phyloP scores from a whole-genome alignment of 2,329 filamentous ascomycete species.

The Exophiala dermatitidis region DNA sequence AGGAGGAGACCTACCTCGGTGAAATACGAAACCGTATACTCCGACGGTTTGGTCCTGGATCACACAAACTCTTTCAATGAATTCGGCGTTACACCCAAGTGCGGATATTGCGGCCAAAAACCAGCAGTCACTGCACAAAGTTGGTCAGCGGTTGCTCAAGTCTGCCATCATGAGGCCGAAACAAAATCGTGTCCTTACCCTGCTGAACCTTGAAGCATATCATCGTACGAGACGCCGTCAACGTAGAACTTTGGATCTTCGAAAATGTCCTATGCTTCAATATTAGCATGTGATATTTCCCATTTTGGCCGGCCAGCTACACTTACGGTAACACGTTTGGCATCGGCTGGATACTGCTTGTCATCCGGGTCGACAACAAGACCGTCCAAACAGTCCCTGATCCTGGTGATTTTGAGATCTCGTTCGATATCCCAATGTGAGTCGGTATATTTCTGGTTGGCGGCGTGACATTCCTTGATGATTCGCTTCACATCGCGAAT shows the following conservation, averaged over 20 bases:
- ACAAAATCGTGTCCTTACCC: conserved; percentile 3
- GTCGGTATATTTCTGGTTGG: conserved; percentile 85
- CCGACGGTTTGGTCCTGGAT: conserved; percentile 66
- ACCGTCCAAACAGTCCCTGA: conserved; percentile 47
- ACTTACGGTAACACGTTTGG: conserved; percentile 59
- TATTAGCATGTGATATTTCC: not conserved
- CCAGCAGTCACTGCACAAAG: conserved; percentile 65
- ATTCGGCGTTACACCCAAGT: conserved; percentile 63
- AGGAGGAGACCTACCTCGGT: conserved; percentile 46
- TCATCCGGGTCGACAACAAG: conserved; percentile 31
- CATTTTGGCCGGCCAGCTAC: not conserved
- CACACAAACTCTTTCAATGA: conserved; percentile 69
- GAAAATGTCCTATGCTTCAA: conserved; percentile 56
- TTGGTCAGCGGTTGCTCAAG: conserved; percentile 28
- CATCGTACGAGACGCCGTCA: conserved; percentile 66
- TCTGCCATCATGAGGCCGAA: not conserved
- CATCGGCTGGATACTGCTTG: conserved; percentile 58
- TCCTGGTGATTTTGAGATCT: conserved; percentile 54
- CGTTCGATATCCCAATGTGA: conserved; percentile 80
- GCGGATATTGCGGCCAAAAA: conserved; percentile 73
- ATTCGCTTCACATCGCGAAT: conserved; percentile 54
- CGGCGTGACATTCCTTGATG: conserved; percentile 58
- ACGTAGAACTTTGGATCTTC: conserved; percentile 70
- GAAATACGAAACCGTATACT: conserved; percentile 80
- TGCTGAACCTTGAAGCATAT: conserved; percentile 66